Base-by-base conservation (phyloP, 2,329 filamentous ascomycete species). In the Colletotrichum tanaceti region DNA sequence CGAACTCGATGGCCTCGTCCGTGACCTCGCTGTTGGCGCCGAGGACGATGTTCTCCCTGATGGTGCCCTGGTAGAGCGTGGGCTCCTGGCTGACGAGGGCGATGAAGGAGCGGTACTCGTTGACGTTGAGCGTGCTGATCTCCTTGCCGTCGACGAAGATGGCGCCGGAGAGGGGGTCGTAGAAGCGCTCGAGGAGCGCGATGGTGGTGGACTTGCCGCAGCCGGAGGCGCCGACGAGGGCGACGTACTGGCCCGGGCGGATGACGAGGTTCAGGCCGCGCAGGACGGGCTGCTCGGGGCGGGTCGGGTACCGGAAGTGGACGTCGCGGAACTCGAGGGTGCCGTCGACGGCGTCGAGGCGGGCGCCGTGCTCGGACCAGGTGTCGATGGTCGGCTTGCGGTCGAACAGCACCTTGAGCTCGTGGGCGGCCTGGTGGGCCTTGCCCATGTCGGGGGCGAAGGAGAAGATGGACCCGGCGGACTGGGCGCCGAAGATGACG, bases 171-270 rank as follows among this genome's bases (percentile, higher is more conserved):
- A 96, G 85, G 0, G 94, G 93, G 74, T 98, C 94, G 77, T 98
- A 98, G 82, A 98, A 98, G 41, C 96, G 91, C 78, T 98, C 95
- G 39, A 98, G 84, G 4, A 98, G 85, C 4, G 93, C 92, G 76
- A 98, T 97, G 0, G 94, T 97, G 0, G 96, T 98, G 58, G 90
- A 93, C 83, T 99, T 98, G 66, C 96, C 96, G 75, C 94, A 97
- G 3, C 96, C 95, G 53, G 92, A 96, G 0, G 95, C 91, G n/a
- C 96, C 96, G 10, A 98, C 96, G 2, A 98, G 87, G 0, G 95
- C 96, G 9, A 95, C 87, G 74, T 95, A 96, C 76, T 95, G 92
- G 4, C 93, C 93, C 0, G 92, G 92, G 35, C 89, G 87, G 49
- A 95, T 87, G 16, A 82, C 83, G 7, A 95, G 84, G 78, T 95